Evolutionary conservation across 1,284 basidiomycete species (phyloP).

Genomic region (Sporisorium scitamineum): DNA sequence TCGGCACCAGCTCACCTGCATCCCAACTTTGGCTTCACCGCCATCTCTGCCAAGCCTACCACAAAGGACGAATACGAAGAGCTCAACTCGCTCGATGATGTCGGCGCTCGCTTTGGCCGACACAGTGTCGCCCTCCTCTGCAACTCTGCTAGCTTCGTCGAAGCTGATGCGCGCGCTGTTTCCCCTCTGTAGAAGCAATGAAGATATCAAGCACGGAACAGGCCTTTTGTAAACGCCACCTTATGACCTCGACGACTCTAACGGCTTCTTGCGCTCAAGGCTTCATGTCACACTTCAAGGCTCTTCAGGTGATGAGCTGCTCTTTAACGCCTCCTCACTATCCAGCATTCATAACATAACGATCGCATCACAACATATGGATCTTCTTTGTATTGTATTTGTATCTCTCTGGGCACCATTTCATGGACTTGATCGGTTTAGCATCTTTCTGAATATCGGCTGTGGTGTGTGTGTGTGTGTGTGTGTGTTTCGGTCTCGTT

Average conservation of each 20-base stretch:
- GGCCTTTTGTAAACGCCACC: not conserved
- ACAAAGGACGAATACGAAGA: constrained; percentile 12
- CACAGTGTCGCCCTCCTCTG: constrained; percentile 10
- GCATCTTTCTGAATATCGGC: not conserved
- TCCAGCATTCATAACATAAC: constrained; percentile 8
- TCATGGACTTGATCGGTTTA: constrained; percentile 17
- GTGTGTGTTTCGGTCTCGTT: not conserved
- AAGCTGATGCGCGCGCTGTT: constrained; percentile 15
- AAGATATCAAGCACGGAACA: not conserved
- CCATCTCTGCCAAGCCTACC: not conserved
- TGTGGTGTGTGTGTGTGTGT: not conserved
- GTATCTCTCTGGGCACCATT: constrained; percentile 28
- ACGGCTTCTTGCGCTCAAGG: too few species aligned
- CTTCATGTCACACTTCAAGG: not conserved
- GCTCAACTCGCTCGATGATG: constrained; percentile 30
- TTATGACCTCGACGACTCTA: constrained; percentile 5
- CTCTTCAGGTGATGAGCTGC: too few species aligned
- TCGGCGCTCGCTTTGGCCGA: constrained; percentile 17
- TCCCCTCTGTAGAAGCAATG: constrained; percentile 40
- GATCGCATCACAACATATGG: constrained; percentile 17
- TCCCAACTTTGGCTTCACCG: constrained; percentile 31
- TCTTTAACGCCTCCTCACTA: not conserved
- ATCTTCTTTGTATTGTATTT: constrained; percentile 16
- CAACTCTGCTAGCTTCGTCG: constrained; percentile 3
- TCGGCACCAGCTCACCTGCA: constrained; percentile 17